Conservation (phyloP, 495 filamentous ascomycete genomes). For the Penicillium simplicissimum region DNA sequence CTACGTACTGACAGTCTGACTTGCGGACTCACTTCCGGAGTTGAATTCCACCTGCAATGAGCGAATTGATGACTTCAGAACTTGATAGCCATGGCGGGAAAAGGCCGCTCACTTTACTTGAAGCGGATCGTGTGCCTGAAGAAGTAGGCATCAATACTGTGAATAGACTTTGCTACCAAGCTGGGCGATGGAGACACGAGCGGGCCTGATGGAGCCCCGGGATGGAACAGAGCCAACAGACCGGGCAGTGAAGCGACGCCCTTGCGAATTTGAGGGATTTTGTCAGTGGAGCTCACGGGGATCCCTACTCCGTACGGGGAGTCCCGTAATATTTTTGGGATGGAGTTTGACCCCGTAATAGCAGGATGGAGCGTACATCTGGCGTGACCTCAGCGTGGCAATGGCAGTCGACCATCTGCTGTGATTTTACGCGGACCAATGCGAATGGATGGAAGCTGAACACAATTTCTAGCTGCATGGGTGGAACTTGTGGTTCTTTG, state of each 20-base stretch:
- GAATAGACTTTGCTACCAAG: conserved; percentile 19
- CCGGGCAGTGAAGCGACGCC: conserved; percentile 9
- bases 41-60: not conserved
- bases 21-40: not conserved
- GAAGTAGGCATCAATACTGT: conserved; percentile 2
- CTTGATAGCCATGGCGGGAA: not conserved
- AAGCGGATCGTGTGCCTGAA: conserved; percentile 3
- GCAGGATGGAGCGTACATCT: not conserved
- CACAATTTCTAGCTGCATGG: not conserved
- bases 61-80: not conserved
- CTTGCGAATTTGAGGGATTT: conserved; percentile 27
- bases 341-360: not conserved
- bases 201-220: not conserved
- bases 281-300: conserved; percentile 16
- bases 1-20: no score
- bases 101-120: conserved; percentile 11
- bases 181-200: not conserved
- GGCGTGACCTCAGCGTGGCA: conserved; percentile 6
- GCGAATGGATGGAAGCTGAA: not conserved
- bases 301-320: conserved; percentile 26
- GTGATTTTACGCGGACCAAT: not conserved
- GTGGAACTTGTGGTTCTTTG: not conserved
- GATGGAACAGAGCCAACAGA: conserved; percentile 5
- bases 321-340: not conserved
- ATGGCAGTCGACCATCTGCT: not conserved